Base-by-base conservation (phyloP, 306 rosid genomes). In the Prunus mira region DNA sequence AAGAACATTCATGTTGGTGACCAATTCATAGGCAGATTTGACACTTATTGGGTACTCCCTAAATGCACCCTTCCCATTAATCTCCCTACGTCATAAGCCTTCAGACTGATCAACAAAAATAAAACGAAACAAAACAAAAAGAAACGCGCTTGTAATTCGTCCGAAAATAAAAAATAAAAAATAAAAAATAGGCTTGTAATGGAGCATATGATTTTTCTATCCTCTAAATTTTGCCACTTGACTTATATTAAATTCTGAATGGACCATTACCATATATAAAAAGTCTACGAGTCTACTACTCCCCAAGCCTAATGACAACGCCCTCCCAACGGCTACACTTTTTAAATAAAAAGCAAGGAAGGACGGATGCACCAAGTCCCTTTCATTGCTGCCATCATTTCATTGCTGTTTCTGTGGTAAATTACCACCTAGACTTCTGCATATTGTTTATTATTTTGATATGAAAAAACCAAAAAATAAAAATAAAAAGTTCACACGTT, bases 271-370 rank as follows among this genome's bases (percentile, higher is more conserved):
- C 54, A 18, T 28, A 19, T 15, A 32, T 32, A 9, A 60, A 4
- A 69, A 50, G 47, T 69, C 27, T 12, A 9, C 25, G 43, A 30
- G 9, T 28, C 49, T 1, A 51, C 9, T 22, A 22, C 72, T 71
- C 3, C 38, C 75, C 70, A 70, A 80, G 71, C 28, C 76, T 64
- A 64, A 64, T 71, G 88, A 91, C 78, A 89, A 79, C 73, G 24
- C 76, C 86, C 55, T 78, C 84, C 84, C 78, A 86, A 82, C 88
- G 81, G 78, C 91, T 77, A 63, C 86, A 52, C 24, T 78, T 71
- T 80, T 79, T 50, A 73, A 82, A 76, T 56, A 47, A 65, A 75
- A 76, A 66, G 14, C 45, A 3, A 75, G 45, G 50, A 67, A 54
- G 51, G 43, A 38, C 43, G 43, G 43, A 38, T 38, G 43, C 43